Evolutionary conservation across 805 yeast genomes (phyloP), one percentile per base, ranked within the genome.

Genomic region (Nakazawaea ishiwadae): DNA sequence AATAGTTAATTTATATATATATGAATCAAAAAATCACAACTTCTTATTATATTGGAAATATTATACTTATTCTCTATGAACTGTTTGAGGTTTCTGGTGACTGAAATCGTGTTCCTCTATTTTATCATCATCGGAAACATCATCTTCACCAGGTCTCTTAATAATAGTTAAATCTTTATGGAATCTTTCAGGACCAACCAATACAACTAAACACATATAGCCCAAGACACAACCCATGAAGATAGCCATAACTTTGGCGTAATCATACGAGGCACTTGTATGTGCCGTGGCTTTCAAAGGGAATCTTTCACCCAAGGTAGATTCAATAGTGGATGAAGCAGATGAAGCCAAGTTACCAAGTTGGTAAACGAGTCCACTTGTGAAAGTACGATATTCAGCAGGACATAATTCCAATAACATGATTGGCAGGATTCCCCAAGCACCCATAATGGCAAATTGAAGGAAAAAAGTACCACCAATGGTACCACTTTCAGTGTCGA

Each of bases 261-360:
- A 84, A 55, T 83, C 69, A 53, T 69, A 75, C 19, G 50, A 36
- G 4, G 45, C 24, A 17, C 44, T 40, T 12, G 71, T 74, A 1
- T 42, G 42, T 14, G 55, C 52, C 31, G 62, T 53, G 35, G 48
- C 51, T 8, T 40, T 51, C 23, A 80, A 51, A 2, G 87, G 88
- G 66, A 79, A 84, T 39, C 65, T 59, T 24, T 67, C 68, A 20
- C 89, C 83, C 32, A 79, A 61, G n/a, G 69, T 65, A 3, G 86
- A 65, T 58, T 82, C 87, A 47, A 82, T 82, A 5, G 90, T 82
- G 15, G 83, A 71, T 3, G 84, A 74, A 1, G 87, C 88, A 16
- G 84, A 73, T 4, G 85, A 75, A 0, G 81, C 84, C 53, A 83
- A 69, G 57, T 82, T 81, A 63, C 89, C 89, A 44, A 82, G 69